Base-by-base conservation (phyloP, 345 rosid genomes). In the Eucalyptus lansdowneana region DNA sequence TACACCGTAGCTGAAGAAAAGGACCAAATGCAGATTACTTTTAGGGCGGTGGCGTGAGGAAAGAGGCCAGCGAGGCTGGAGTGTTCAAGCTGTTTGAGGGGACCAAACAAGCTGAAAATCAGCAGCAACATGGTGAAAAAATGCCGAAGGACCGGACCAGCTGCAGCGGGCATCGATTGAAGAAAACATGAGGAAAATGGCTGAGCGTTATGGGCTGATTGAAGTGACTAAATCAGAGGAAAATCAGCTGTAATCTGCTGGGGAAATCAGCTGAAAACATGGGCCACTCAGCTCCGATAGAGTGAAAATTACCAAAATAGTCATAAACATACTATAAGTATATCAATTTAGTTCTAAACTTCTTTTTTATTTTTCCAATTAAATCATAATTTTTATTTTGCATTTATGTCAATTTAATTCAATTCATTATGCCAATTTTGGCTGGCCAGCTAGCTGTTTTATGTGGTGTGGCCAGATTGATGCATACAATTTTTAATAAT, bases 391-490 rank as follows among this genome's bases (percentile, higher is more conserved):
- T 8, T 2, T 19, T 0, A 7, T 53, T 53, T 53, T 19, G 8
- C 5, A 53, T 53, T 53, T 53, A 53, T 21, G 11, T 53, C 5
- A 8, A 53, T 8, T 53, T 4, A 53, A 53, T 53, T 53, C 56
- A 51, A 16, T 51, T 53, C 11, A 19, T 53, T 53, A 53, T 53
- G 25, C 58, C 11, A 53, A 53, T 21, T 53, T 53, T 19, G 24
- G 58, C 25, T 53, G 1, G 11, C 58, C 1, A 53, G 11, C 11
- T 53, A 53, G 25, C 5, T 21, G 0, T 53, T 53, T 2, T 53
- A 53, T 0, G 2, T 21, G 25, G 1, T 8, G 25, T 53, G 10
- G 10, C 11, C 2, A 53, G 1, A 4, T 53, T 53, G 24, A 53
- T 53, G 25, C 25, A 4, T 8, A 21, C 2, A 53, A 53, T 24